Percentiles rank a stretch among this genome's conserved stretches.
These are phyloP conservation scores for Penicillium sp. DNA, from an alignment of 2,329 filamentous ascomycete species.

Conservation along the genomic window DNA sequence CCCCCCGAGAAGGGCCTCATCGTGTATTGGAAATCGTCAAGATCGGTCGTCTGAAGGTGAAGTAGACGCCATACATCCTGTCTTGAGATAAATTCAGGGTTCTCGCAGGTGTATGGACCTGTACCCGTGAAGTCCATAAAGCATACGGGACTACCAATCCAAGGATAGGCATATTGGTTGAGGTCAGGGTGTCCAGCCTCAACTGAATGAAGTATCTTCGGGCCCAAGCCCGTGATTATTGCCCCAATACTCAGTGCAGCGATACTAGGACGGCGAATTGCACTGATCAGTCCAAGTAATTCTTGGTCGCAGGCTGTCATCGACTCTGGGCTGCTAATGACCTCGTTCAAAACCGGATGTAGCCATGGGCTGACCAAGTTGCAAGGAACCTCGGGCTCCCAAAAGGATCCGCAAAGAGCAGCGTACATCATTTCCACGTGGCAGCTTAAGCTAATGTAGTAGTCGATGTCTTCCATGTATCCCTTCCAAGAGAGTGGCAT, in stretches of 20 bases:
- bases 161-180: slow-evolving; percentile 12
- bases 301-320: slow-evolving; percentile 1
- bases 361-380: slow-evolving; percentile 22
- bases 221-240: slow-evolving; percentile 1
- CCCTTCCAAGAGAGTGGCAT: background rate
- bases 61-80: slow-evolving; percentile 18
- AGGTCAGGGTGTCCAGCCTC: background rate
- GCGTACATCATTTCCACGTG: slow-evolving; percentile 16
- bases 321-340: background rate
- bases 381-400: slow-evolving; percentile 17
- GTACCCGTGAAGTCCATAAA: slow-evolving; percentile 16
- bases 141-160: slow-evolving; percentile 16
- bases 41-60: slow-evolving; percentile 9
- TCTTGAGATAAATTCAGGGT: slow-evolving; percentile 5
- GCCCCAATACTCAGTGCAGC: slow-evolving; percentile 17
- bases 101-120: slow-evolving; percentile 9
- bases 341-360: slow-evolving; percentile 17
- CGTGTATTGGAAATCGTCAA: slow-evolving; percentile 5
- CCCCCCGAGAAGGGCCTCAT: background rate
- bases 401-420: slow-evolving; percentile 16
- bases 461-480: background rate
- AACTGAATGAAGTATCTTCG: slow-evolving; percentile 4
- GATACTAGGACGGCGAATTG: slow-evolving; percentile 14
- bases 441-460: slow-evolving; percentile 21
- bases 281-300: slow-evolving; percentile 10